Conservation (phyloP, 352 stramenopile species). For the Phytophthora colocasiae region DNA sequence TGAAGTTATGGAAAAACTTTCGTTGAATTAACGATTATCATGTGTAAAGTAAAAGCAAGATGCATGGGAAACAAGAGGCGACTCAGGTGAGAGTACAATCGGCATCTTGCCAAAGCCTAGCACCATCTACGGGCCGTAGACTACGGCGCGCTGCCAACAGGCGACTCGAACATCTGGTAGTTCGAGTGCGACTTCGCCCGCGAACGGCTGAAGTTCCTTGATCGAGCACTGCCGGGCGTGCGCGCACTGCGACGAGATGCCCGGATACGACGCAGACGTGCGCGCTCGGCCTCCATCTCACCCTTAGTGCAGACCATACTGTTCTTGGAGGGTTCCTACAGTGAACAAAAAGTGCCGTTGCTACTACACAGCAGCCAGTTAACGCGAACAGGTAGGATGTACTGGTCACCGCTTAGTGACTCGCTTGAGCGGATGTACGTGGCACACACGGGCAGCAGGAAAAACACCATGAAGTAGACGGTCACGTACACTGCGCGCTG, state of each 20-base stretch:
- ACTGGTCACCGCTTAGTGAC: conserved; percentile 46
- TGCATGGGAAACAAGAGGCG: conserved; percentile 34
- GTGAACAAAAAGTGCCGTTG: conserved; percentile 57
- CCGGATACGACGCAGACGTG: conserved; percentile 56
- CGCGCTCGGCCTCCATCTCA: conserved; percentile 62
- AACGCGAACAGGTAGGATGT: conserved; percentile 69
- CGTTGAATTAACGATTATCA: conserved; percentile 32
- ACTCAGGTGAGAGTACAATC: conserved; percentile 36
- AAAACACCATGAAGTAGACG: conserved; percentile 81
- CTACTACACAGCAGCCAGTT: conserved; percentile 50
- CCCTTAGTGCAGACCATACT: conserved; percentile 76
- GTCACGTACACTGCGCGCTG: conserved; percentile 70
- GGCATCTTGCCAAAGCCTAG: conserved; percentile 26
- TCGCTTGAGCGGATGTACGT: conserved; percentile 51
- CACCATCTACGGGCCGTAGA: too few relatives aligned
- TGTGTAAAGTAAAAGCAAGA: conserved; percentile 39
- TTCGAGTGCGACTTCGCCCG: conserved; percentile 73
- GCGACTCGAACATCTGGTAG: conserved; percentile 76
- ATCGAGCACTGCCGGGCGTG: conserved; percentile 64
- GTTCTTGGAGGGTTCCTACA: conserved; percentile 63
- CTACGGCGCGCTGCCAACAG: conserved; percentile 57
- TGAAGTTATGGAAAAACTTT: conserved; percentile 24
- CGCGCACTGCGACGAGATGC: conserved; percentile 59
- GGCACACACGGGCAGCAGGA: conserved; percentile 59
- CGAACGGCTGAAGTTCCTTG: conserved; percentile 71